These are phyloP conservation scores for Blastobotrys illinoisensis DNA, from an alignment of 1,139 yeast genomes.

Conservation along the genomic window DNA sequence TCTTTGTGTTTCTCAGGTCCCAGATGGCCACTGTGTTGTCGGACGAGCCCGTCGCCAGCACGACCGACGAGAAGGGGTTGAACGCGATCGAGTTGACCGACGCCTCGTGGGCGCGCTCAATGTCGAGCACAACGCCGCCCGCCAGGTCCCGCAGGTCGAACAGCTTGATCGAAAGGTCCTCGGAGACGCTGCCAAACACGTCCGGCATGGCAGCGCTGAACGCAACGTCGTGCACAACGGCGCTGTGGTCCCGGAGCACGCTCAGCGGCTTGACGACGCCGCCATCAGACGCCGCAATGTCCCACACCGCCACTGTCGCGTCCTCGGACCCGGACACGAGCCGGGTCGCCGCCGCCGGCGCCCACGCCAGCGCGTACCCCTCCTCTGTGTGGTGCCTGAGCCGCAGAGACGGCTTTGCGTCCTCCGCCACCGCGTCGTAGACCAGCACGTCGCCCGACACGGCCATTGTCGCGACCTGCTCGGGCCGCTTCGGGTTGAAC, in stretches of 20 bases:
- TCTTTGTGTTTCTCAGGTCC: conserved; percentile 53
- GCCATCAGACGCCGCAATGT: conserved; percentile 28
- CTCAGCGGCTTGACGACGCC: conserved; percentile 18
- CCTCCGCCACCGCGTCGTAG: conserved; percentile 28
- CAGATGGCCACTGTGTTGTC: conserved; percentile 54
- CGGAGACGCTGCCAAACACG: conserved; percentile 69
- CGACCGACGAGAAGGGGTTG: conserved; percentile 49
- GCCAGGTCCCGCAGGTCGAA: conserved; percentile 56
- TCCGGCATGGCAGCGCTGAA: conserved; percentile 45
- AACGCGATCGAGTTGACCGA: conserved; percentile 65
- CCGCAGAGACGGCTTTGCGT: conserved; percentile 17
- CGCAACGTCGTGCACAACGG: conserved; percentile 36
- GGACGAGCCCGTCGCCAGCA: conserved; percentile 67
- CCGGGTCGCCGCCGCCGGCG: conserved; percentile 24
- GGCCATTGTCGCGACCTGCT: conserved; percentile 66
- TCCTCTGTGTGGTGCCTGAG: conserved; percentile 58
- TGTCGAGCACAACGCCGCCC: conserved; percentile 21
- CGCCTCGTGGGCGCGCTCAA: conserved; percentile 30
- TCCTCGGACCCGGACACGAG: conserved; percentile 69
- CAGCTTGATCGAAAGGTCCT: conserved; percentile 61
- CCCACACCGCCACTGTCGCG: conserved; percentile 66
- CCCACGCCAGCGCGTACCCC: conserved; percentile 75
- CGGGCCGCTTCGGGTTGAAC: conserved; percentile 66
- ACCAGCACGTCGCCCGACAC: conserved; percentile 66
- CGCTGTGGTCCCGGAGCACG: conserved; percentile 26